phyloP scores from a whole-genome alignment of 2,329 filamentous ascomycete genomes.

The Colletotrichum sp. region DNA sequence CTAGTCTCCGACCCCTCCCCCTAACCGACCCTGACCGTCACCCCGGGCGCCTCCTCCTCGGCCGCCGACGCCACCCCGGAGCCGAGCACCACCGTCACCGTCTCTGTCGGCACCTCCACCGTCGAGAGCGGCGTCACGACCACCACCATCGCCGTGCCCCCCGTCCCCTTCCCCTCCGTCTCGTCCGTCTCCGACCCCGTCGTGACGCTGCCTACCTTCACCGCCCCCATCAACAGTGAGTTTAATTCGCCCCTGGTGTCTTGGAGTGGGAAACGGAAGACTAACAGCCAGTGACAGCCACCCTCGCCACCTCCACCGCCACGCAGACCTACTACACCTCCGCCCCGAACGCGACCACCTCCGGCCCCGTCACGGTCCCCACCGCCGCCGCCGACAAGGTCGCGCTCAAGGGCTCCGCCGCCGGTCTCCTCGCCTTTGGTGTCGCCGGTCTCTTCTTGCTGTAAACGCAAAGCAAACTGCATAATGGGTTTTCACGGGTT shows the following conservation, averaged over 20 bases:
- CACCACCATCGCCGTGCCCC: constrained; percentile 13
- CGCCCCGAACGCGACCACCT: constrained; percentile 30
- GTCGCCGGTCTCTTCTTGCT: constrained; percentile 40
- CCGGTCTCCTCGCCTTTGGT: constrained; percentile 40
- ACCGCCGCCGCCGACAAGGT: constrained; percentile 31
- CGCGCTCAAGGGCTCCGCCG: constrained; percentile 35
- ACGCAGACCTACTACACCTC: constrained; percentile 19
- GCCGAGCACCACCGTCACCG: constrained; percentile 1
- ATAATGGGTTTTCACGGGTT: neutral
- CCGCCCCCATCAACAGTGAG: constrained; percentile 6
- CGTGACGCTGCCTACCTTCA: neutral
- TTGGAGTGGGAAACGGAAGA: neutral
- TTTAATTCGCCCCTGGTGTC: neutral
- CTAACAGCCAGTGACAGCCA: constrained; percentile 3
- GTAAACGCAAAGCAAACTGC: constrained; percentile 15
- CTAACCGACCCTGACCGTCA: constrained; percentile 18
- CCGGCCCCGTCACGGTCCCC: constrained; percentile 30
- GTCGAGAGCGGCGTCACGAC: neutral
- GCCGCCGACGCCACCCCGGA: neutral
- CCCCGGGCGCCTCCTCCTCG: neutral
- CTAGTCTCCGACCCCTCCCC: too few relatives aligned
- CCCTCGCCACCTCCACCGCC: constrained; percentile 3
- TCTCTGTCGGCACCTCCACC: constrained; percentile 12
- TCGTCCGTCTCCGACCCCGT: neutral
- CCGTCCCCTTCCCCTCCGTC: neutral